phyloP scores from a whole-genome alignment of 352 stramenopile species.

The Phytophthora vignae region DNA sequence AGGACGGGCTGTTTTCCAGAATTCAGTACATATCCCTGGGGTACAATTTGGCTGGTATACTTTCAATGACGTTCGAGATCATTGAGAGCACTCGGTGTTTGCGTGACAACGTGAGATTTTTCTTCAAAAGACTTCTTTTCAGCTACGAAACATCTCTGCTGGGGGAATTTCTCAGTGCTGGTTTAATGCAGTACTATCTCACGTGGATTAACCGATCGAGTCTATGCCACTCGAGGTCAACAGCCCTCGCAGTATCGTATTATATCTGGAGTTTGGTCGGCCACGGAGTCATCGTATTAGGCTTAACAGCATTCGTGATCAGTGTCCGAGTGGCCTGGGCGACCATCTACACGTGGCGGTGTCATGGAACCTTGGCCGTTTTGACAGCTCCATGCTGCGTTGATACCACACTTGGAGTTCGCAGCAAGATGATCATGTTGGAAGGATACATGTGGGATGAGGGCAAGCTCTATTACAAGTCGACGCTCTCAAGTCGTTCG shows the following conservation, averaged over 20 bases:
- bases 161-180: constrained; percentile 21
- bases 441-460: constrained; percentile 26
- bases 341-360: constrained; percentile 6
- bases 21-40: constrained; percentile 38
- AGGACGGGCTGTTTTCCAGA: constrained; percentile 22
- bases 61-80: constrained; percentile 38
- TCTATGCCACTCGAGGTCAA: constrained; percentile 7
- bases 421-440: constrained; percentile 26
- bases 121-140: constrained; percentile 28
- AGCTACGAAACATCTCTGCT: constrained; percentile 32
- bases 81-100: constrained; percentile 24
- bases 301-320: constrained; percentile 17
- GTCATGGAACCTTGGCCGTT: constrained; percentile 4
- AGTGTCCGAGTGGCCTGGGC: constrained; percentile 14
- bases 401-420: constrained; percentile 24
- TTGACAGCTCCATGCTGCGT: constrained; percentile 33
- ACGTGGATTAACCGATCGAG: constrained; percentile 26
- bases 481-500: constrained; percentile 30
- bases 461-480: constrained; percentile 26
- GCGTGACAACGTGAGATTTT: neutral
- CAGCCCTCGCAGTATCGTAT: constrained; percentile 29
- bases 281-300: constrained; percentile 26
- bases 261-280: constrained; percentile 39
- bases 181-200: constrained; percentile 22
- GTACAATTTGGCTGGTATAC: constrained; percentile 37